Evolutionary conservation across 352 stramenopile species (phyloP).

Genomic region (Phytophthora brassicae): DNA sequence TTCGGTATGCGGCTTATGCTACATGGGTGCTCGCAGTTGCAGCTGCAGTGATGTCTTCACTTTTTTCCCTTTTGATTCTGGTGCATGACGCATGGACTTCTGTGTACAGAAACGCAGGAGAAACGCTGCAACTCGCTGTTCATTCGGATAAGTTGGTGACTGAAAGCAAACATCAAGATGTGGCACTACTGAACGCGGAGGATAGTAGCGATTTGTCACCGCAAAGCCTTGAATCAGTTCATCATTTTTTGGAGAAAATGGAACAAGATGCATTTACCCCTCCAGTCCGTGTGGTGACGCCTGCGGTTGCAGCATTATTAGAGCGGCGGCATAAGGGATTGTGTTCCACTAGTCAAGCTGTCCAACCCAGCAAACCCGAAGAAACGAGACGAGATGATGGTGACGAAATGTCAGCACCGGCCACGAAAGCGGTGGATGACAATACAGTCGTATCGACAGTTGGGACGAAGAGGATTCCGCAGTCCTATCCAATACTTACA

Average conservation of each 20-base stretch:
- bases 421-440: neutral
- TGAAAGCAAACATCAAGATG: neutral
- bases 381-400: neutral
- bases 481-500: neutral
- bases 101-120: neutral
- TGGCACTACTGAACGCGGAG: neutral
- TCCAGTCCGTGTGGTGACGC: constrained; percentile 19
- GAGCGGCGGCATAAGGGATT: constrained; percentile 26
- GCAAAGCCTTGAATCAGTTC: constrained; percentile 5
- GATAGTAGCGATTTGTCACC: neutral
- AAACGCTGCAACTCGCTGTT: neutral
- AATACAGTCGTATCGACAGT: neutral
- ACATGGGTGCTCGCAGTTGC: constrained; percentile 20
- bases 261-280: constrained; percentile 23
- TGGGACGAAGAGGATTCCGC: neutral
- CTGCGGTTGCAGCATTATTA: constrained; percentile 24
- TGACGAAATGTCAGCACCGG: neutral
- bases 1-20: constrained; percentile 6
- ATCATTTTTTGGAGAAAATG: constrained; percentile 16
- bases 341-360: neutral
- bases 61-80: constrained; percentile 9
- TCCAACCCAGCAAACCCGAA: neutral
- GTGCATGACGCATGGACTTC: constrained; percentile 18
- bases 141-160: constrained; percentile 1
- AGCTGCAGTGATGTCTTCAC: constrained; percentile 9